Evolutionary conservation across 2,329 filamentous ascomycete genomes (phyloP).

Genomic region (Ascochyta lentis): DNA sequence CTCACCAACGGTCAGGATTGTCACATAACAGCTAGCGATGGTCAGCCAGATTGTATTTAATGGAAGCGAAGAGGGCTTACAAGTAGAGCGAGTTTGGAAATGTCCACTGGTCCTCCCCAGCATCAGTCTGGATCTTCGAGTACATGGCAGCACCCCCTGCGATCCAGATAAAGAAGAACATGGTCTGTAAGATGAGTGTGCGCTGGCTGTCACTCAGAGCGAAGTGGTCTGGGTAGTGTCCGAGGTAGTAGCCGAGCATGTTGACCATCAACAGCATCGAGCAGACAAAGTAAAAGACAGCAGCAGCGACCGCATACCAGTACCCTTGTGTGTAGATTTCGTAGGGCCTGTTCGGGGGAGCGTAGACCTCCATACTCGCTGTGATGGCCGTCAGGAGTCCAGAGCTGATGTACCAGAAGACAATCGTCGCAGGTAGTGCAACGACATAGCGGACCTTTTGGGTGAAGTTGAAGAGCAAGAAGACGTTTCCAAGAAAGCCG

Average conservation of each 20-base stretch:
- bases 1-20: constrained; percentile 48
- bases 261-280: constrained; percentile 79
- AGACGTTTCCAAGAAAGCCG: constrained; percentile 79
- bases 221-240: constrained; percentile 81
- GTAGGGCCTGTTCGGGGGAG: constrained; percentile 55
- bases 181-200: constrained; percentile 89
- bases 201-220: constrained; percentile 79
- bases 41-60: background rate
- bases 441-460: constrained; percentile 78
- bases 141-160: constrained; percentile 80
- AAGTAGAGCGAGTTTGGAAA: constrained; percentile 69
- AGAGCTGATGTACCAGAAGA: constrained; percentile 74
- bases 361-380: constrained; percentile 68
- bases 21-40: constrained; percentile 44
- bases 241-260: constrained; percentile 76
- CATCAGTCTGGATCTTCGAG: constrained; percentile 65
- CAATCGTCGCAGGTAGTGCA: constrained; percentile 82
- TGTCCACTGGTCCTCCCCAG: constrained; percentile 62
- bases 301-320: constrained; percentile 84
- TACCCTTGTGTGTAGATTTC: constrained; percentile 78
- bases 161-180: constrained; percentile 82
- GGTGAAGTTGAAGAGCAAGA: constrained; percentile 87
- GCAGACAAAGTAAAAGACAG: constrained; percentile 78
- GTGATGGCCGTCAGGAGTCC: constrained; percentile 71
- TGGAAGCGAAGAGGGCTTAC: background rate